These are phyloP conservation scores for Sclerotinia trifoliorum DNA, from an alignment of 2,329 filamentous ascomycete species.

Conservation along the genomic window DNA sequence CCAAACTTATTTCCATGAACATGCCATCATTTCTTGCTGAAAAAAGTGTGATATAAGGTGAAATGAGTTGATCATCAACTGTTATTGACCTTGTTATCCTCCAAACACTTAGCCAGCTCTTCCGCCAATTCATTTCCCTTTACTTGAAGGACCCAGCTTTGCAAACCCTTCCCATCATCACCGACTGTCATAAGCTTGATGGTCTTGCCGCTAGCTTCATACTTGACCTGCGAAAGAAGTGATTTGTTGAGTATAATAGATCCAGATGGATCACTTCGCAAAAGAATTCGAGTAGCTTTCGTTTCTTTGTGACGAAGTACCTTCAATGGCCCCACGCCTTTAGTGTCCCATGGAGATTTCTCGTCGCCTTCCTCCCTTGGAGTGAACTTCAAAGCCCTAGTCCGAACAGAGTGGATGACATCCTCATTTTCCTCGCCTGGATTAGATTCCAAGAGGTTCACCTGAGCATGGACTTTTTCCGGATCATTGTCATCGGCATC, in stretches of 20 bases:
- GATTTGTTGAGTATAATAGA: conserved; percentile 70
- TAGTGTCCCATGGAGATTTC: conserved; percentile 62
- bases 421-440: conserved; percentile 72
- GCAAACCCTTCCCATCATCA: conserved; percentile 57
- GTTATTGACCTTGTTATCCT: conserved; percentile 22
- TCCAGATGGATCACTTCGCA: conserved; percentile 74
- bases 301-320: conserved; percentile 72
- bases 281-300: conserved; percentile 63
- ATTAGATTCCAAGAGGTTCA: conserved; percentile 65
- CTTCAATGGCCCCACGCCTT: conserved; percentile 70
- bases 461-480: conserved; percentile 61
- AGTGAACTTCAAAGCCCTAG: conserved; percentile 65
- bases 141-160: conserved; percentile 70
- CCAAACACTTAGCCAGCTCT: conserved; percentile 43
- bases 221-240: conserved; percentile 60
- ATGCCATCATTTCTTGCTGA: conserved; percentile 6
- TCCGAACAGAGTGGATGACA: conserved; percentile 66
- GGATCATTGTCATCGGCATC: conserved; percentile 46
- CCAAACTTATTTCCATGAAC: conserved; percentile 12
- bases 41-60: conserved; percentile 7
- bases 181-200: conserved; percentile 58
- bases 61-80: background rate
- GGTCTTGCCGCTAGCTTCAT: conserved; percentile 60
- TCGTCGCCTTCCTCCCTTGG: conserved; percentile 48
- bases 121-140: conserved; percentile 56